These are phyloP conservation scores for Cytospora piceae DNA, from an alignment of 2,329 filamentous ascomycete species.

Conservation along the genomic window DNA sequence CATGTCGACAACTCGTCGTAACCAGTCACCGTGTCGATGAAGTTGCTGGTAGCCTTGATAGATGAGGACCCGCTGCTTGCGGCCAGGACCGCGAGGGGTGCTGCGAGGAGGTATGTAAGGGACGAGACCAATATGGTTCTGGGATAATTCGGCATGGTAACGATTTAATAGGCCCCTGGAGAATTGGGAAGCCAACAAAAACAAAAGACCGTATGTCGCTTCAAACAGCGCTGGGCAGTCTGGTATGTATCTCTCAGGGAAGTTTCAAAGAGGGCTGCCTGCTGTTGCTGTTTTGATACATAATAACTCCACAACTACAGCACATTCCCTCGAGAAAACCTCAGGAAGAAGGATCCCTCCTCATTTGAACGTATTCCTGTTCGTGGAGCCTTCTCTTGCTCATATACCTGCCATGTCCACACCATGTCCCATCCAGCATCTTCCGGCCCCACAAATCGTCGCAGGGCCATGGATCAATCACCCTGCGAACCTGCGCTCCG, in stretches of 20 bases:
- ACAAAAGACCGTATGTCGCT: not conserved
- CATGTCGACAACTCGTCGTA: constrained; percentile 29
- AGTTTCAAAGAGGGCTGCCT: too few species aligned
- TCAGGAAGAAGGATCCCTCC: not conserved
- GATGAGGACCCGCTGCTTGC: not conserved
- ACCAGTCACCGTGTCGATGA: constrained; percentile 17
- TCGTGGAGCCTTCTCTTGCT: not conserved
- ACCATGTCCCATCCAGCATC: not conserved
- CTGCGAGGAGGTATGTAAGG: not conserved
- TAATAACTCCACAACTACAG: not conserved
- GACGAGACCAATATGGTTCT: constrained; percentile 9
- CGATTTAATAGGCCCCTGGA: not conserved
- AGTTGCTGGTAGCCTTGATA: constrained; percentile 2
- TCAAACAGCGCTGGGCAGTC: not conserved
- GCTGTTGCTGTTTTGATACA: not conserved
- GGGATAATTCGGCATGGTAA: not conserved
- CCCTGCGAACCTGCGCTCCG: not conserved
- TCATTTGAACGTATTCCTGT: not conserved
- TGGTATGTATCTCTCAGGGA: not conserved
- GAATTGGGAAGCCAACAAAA: too few species aligned
- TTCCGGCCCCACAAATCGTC: constrained; percentile 13
- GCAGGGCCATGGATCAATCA: not conserved
- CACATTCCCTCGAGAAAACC: not conserved
- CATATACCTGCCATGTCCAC: not conserved
- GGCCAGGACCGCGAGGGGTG: constrained; percentile 6